Evolutionary conservation across 129 eudicot genomes (phyloP), one percentile per base, ranked within the genome.

Genomic region (Kitagawia praeruptora): DNA sequence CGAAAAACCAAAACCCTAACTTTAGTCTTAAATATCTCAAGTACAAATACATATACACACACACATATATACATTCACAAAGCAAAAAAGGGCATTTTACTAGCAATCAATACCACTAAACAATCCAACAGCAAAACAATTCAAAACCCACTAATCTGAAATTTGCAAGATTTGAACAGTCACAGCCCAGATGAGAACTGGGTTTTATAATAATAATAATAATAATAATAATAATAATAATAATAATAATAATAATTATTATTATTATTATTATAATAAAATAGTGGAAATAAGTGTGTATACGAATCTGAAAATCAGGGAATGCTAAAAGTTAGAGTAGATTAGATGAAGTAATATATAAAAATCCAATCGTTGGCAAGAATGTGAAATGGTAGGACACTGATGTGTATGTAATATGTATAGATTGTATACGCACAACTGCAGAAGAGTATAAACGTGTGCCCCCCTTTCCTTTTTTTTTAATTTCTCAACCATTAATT

Each of bases 1-100:
- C 45, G 8, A 39, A 74, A 64, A 63, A 64, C 56, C 53, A 79
- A 39, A 53, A 67, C 41, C 4, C 14, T 73, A 79, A 75, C 77
- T 67, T 79, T 42, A 49, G 37, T 5, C 19, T 75, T 10, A 27
- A 4, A 23, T 8, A n/a, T n/a, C 4, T n/a, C 69, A 61, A 31
- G 34, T 75, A 73, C 5, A 41, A 23, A 41, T 2, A 6, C 39
- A 73, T 44, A 5, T n/a, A n/a, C n/a, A n/a, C 3, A 19, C 12
- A 18, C 41, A 44, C 0, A 70, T 19, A 15, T 31, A 31, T 8
- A 38, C 11, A 44, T 10, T 44, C 23, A 44, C 11, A 34, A 25
- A 38, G 38, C 39, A 25, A 46, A 27, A 12, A 75, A 45, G n/a
- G 28, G 18, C 39, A 75, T 42, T 8, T 23, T 37, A 69, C 74